Evolutionary conservation across 2,329 filamentous ascomycete genomes (phyloP), one percentile per base, ranked within the genome.

Genomic region (Cytospora paraplurivora): DNA sequence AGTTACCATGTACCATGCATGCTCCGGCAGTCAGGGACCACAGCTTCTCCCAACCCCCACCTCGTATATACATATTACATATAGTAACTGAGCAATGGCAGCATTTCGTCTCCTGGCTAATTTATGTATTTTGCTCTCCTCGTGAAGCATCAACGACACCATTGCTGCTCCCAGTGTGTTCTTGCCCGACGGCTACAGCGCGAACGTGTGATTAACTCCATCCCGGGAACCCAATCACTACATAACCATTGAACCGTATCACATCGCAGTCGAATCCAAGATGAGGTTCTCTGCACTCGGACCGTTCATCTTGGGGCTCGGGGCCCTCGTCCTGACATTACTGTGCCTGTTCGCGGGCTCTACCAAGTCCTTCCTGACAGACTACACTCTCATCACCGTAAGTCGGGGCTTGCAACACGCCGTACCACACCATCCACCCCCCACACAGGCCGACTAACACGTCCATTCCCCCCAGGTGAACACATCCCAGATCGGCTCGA

Each of bases 251-350:
- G 27, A 27, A 27, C 27, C 27, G 27, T 27, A 27, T 4, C 27
- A 27, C 41, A 8, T 44, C n/a, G 17, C 38, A 6, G 41, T 44
- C 41, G 17, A n/a, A 7, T 17, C 19, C 51, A 61, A 33, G 58
- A 61, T 61, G 58, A 55, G 58, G 49, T 55, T 61, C 51, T 61
- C 58, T 61, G 58, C 58, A 32, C 52, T 61, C 27, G 58, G 51
- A 1, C 58, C 58, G 7, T 10, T 54, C 19, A 15, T 61, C 7
- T 11, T 61, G 38, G 32, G 58, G 32, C 51, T 61, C 3, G 58
- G 58, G 41, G 58, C 58, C 19, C 32, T 61, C 7, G 35, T 41
- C 34, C 34, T 61, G 47, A 61, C 58, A 32, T 34, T 61, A 34
- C 17, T 61, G 32, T 61, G 58, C 37, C 51, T 61, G 13, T 61